Base-by-base conservation (phyloP, 1,284 basidiomycete species). In the Fomitopsis betulina region DNA sequence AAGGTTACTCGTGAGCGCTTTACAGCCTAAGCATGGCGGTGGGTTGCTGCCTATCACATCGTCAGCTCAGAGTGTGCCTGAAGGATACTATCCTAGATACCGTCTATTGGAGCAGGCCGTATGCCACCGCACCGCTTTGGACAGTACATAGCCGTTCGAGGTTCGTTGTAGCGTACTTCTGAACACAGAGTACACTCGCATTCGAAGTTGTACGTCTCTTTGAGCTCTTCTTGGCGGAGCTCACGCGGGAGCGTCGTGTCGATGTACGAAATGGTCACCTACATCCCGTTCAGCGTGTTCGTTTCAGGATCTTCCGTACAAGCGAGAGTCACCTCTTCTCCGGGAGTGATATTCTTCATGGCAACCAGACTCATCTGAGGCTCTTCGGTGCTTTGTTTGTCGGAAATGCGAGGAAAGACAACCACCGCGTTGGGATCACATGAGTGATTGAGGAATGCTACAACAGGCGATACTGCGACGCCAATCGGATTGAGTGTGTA, bases 341-440 rank as follows among this genome's bases (percentile, higher is more conserved):
- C 83, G 0, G 78, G 69, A 1, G 67, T 54, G 43, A 97, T 87
- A 32, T 85, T 75, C 49, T 79, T 79, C 15, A 96, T 73, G 0
- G 88, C 85, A 15, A 94, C 75, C 9, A 95, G 79, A 40, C 88
- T 81, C 81, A 96, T 85, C 12, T 78, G 68, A 1, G 87, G 86
- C 67, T 89, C 86, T 32, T 78, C 72, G 33, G 64, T 66, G 4
- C 68, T 63, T 2, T 72, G 57, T 38, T 68, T 61, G 38, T 68
- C 63, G 23, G 78, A 66, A 27, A 75, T 60, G 15, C 81, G 76
- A 39, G 96, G 94, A 69, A 96, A 98, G 1, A 98, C 93, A 30
- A 96, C 82, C 27, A 89, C 92, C 0, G 90, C 93, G 64, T 97
- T 96, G 0, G 96, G 95, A 23, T 84, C 80, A 68, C 96, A 98